phyloP scores from a whole-genome alignment of 306 rosid species.

The Vachellia pachyceras region DNA sequence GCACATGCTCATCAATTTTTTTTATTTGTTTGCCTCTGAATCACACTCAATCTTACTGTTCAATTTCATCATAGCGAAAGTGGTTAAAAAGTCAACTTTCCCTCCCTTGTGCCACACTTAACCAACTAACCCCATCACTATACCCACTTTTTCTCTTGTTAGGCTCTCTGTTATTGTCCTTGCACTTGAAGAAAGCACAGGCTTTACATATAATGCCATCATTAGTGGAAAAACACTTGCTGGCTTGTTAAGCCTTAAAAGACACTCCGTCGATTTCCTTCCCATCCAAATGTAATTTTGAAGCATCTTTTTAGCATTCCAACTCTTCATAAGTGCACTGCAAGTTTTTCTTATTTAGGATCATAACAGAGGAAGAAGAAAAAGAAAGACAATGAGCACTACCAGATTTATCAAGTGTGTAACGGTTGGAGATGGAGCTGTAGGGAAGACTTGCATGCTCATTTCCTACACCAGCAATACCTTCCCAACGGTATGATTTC shows the following conservation, averaged over 20 bases:
- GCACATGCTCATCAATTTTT: constrained; percentile 32
- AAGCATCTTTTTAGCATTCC: constrained; percentile 15
- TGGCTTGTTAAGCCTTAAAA: constrained; percentile 40
- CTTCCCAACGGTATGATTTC: constrained; percentile 75
- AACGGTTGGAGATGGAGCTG: constrained; percentile 97
- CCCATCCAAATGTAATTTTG: constrained; percentile 17
- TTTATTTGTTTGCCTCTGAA: constrained; percentile 45
- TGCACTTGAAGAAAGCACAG: constrained; percentile 90
- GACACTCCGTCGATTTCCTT: constrained; percentile 24
- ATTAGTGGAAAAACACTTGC: constrained; percentile 48
- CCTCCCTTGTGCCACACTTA: constrained; percentile 90
- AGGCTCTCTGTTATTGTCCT: constrained; percentile 58
- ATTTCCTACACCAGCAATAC: constrained; percentile 92
- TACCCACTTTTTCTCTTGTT: constrained; percentile 52
- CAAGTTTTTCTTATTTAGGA: constrained; percentile 35
- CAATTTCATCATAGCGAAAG: constrained; percentile 44
- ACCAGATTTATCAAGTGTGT: constrained; percentile 95
- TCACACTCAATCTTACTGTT: constrained; percentile 34
- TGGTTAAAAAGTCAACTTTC: constrained; percentile 49
- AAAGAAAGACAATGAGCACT: constrained; percentile 60
- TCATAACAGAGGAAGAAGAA: constrained; percentile 21
- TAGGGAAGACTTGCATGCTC: constrained; percentile 97
- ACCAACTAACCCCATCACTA: constrained; percentile 94
- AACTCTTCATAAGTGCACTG: constrained; percentile 29
- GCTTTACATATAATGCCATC: constrained; percentile 34